Conservation (phyloP, 2,329 filamentous ascomycete species). For the Aspergillus brunneoviolaceus region DNA sequence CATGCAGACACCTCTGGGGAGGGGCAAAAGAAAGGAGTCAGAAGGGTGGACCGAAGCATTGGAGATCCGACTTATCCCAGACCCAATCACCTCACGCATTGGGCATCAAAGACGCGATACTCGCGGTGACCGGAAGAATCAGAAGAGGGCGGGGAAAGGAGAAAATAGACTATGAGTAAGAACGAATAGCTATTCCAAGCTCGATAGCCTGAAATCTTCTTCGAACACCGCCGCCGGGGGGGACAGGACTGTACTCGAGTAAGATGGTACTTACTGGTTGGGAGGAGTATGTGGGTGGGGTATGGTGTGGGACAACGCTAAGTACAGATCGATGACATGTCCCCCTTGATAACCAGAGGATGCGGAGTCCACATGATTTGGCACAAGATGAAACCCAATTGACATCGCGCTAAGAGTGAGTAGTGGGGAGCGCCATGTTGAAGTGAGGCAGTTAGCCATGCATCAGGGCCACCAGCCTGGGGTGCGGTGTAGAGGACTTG, state of each 20-base stretch:
- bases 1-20: conserved; percentile 8
- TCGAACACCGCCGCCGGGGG: conserved; percentile 8
- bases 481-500: conserved; percentile 15
- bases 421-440: conserved; percentile 21
- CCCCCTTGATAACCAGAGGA: conserved; percentile 22
- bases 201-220: conserved; percentile 5
- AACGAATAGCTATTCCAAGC: conserved; percentile 10
- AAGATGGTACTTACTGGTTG: too few species aligned
- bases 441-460: conserved; percentile 26
- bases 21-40: conserved; percentile 15
- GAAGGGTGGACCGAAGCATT: conserved; percentile 14
- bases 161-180: neutral
- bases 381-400: conserved; percentile 21
- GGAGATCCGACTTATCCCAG: conserved; percentile 7
- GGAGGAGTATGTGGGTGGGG: conserved; percentile 17
- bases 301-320: conserved; percentile 16
- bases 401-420: conserved; percentile 14
- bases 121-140: conserved; percentile 20
- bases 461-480: conserved; percentile 19
- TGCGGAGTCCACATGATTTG: conserved; percentile 21
- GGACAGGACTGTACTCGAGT: too few species aligned
- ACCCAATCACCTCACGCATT: conserved; percentile 20
- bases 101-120: conserved; percentile 26
- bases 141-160: conserved; percentile 3
- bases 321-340: conserved; percentile 27